phyloP scores from a whole-genome alignment of 495 filamentous ascomycete species.

The Amphirosellinia nigrospora region DNA sequence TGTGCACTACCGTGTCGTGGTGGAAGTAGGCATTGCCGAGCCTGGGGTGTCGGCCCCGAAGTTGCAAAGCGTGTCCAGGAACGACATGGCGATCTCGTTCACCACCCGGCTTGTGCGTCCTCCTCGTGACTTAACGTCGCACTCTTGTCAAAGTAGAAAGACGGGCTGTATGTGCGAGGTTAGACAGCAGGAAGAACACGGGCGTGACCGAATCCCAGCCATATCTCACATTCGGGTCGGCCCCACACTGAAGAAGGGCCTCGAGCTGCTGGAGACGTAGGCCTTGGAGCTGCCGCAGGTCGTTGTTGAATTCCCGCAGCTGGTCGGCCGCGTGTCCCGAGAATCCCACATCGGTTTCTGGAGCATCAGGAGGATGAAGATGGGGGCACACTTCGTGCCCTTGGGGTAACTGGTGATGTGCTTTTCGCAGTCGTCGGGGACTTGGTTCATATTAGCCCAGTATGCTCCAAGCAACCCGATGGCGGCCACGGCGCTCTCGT shows the following conservation, averaged over 20 bases:
- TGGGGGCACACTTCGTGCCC: neutral
- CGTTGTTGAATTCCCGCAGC: neutral
- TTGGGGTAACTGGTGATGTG: neutral
- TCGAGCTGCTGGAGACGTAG: constrained; percentile 10
- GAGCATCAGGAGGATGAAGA: constrained; percentile 10
- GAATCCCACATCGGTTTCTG: neutral
- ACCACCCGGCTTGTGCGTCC: neutral
- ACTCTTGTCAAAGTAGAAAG: neutral
- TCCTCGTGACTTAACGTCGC: neutral
- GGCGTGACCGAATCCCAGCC: neutral
- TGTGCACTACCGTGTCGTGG: neutral
- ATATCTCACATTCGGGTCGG: neutral
- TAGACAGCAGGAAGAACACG: neutral
- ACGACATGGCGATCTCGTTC: neutral
- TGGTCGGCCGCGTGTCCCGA: neutral
- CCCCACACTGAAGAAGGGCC: constrained; percentile 9
- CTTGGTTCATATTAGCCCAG: constrained; percentile 8
- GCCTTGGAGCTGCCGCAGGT: constrained; percentile 6
- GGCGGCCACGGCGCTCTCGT: constrained; percentile 1
- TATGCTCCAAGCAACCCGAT: constrained; percentile 4
- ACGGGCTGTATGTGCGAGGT: neutral
- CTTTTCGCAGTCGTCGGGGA: neutral
- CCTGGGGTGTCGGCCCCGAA: neutral
- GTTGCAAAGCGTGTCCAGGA: neutral
- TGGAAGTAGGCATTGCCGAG: neutral